Evolutionary conservation across 2,329 filamentous ascomycete genomes (phyloP), one percentile per base, ranked within the genome.

Genomic region (Metarhizium guizhouense): DNA sequence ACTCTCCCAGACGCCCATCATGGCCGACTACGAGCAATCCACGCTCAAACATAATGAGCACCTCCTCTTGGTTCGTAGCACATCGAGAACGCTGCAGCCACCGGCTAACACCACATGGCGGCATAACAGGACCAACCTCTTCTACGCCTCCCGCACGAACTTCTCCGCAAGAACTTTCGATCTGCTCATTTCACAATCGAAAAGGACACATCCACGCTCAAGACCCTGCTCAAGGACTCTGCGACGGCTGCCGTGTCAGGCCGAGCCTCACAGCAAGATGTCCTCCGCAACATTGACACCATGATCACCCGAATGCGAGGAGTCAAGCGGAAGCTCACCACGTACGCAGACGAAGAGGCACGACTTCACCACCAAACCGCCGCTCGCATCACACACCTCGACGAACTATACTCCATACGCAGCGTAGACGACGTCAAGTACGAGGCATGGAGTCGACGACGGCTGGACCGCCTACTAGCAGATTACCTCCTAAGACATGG

Each of bases 101-200:
- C 13, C 42, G 8, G 16, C 47, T 32, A 34, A 32, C n/a, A 45
- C 42, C 6, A 6, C 42, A 45, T 45, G n/a, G 18, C 8, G 16
- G 16, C 14, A 11, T 6, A 48, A 25, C 61, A 93, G 91, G 94
- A 99, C 68, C 93, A 97, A 81, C 88, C 93, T 4, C 87, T 97
- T 61, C 84, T 99, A 62, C 90, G 92, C 38, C 84, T 97, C 25
- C 94, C 94, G 18, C 87, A 93, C 72, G 94, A 97, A 69, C 87
- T 96, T 56, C 85, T 95, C 25, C 87, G 91, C 55, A 93, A 94
- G 70, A 97, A 95, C 74, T 95, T 97, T 74, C 94, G 95, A 65
- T 84, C 86, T 3, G 88, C 88, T 47, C 88, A 91, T 68, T 85
- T 87, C 66, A 77, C 83, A 60, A 82, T 91, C 68, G 88, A 93